These are phyloP conservation scores for Penicillium sp. DNA, from an alignment of 2,329 filamentous ascomycete genomes.

Conservation along the genomic window DNA sequence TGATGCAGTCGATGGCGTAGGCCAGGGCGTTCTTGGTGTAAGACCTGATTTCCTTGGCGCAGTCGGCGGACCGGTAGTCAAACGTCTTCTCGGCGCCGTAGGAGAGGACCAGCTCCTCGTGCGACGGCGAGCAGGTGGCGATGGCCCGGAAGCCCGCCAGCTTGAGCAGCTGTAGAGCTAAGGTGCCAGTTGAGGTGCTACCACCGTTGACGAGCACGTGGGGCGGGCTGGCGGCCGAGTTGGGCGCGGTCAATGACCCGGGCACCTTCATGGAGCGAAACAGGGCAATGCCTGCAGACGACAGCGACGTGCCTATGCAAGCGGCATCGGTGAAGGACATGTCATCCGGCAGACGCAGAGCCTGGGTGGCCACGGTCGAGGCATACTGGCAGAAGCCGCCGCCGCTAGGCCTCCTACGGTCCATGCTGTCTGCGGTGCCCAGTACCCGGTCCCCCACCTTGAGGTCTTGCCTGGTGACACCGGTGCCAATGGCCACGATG, in stretches of 20 bases:
- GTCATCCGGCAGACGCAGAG: background rate
- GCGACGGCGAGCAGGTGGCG: constrained; percentile 14
- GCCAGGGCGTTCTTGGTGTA: constrained; percentile 8
- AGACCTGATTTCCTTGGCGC: constrained; percentile 6
- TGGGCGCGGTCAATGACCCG: background rate
- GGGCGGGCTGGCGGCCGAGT: background rate
- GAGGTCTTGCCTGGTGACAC: background rate
- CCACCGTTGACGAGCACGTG: background rate
- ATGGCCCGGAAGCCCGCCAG: constrained; percentile 12
- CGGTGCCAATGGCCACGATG: background rate
- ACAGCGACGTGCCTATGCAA: background rate
- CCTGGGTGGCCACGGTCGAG: background rate
- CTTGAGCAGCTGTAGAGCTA: background rate
- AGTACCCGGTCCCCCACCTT: background rate
- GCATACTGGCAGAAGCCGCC: background rate
- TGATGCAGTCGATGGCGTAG: constrained; percentile 9
- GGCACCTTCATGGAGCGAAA: background rate
- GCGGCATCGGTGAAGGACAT: background rate
- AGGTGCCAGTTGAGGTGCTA: background rate
- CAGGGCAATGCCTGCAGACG: background rate
- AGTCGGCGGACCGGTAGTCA: constrained; percentile 10
- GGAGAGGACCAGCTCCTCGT: constrained; percentile 2
- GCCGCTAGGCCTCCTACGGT: background rate
- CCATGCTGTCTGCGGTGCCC: background rate
- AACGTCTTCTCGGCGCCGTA: constrained; percentile 13